A percentile compares a stretch with the other conserved stretches of the same genome.
These are phyloP conservation scores for Amphichorda felina DNA, from an alignment of 2,329 filamentous ascomycete genomes.

Conservation along the genomic window DNA sequence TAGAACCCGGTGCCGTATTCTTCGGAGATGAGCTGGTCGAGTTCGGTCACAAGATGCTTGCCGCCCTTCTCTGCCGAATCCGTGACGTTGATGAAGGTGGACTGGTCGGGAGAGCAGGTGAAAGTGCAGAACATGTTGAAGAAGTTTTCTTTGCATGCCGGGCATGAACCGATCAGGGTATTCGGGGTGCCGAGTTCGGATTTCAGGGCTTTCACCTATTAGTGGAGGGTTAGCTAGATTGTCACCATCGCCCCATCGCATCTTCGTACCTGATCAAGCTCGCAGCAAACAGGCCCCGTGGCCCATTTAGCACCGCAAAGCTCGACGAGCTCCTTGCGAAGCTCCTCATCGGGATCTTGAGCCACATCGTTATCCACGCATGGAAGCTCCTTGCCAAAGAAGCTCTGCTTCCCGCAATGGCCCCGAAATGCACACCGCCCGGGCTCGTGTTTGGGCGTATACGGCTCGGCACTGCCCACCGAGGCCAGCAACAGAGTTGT, in stretches of 20 bases:
- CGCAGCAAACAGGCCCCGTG: conserved; percentile 75
- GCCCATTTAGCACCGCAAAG: conserved; percentile 85
- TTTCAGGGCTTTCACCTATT: conserved; percentile 71
- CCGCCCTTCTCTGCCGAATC: conserved; percentile 49
- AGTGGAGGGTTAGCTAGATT: too few species aligned
- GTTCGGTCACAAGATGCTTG: conserved; percentile 63
- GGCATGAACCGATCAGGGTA: conserved; percentile 82
- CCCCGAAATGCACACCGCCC: conserved; percentile 85
- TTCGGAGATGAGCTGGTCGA: conserved; percentile 80
- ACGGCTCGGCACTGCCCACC: conserved; percentile 14
- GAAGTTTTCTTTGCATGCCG: conserved; percentile 96
- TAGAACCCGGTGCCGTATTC: conserved; percentile 83
- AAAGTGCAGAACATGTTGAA: conserved; percentile 98
- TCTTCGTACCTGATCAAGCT: conserved; percentile 55
- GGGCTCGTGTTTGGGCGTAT: conserved; percentile 61
- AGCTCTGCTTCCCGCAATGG: conserved; percentile 80
- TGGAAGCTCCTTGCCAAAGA: conserved; percentile 82
- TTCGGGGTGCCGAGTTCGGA: conserved; percentile 80
- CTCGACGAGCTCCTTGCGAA: conserved; percentile 67
- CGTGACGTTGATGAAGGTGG: conserved; percentile 88
- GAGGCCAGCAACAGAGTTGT: conserved; percentile 15
- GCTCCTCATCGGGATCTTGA: conserved; percentile 55
- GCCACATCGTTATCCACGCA: conserved; percentile 87
- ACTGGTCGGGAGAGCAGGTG: conserved; percentile 95
- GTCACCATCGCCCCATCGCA: background rate